phyloP scores from a whole-genome alignment of 2,329 filamentous ascomycete genomes.

The Emericellopsis cladophorae region DNA sequence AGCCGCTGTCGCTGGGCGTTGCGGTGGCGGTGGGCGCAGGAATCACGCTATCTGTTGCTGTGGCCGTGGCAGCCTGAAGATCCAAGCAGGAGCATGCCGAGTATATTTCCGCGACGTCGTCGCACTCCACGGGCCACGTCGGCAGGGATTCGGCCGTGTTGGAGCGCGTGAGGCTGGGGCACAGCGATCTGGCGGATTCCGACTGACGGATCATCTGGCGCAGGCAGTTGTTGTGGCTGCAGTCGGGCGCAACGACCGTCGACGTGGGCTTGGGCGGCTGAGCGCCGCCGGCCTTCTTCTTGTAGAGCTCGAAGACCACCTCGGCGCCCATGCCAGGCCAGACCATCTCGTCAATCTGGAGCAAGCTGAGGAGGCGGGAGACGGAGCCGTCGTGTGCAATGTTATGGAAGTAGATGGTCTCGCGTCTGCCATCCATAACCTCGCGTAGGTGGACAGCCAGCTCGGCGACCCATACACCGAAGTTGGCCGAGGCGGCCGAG shows the following conservation, averaged over 20 bases:
- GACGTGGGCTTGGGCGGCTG: constrained; percentile 6
- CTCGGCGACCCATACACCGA: constrained; percentile 65
- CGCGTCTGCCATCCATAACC: constrained; percentile 25
- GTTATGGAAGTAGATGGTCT: constrained; percentile 54
- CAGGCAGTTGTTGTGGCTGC: constrained; percentile 16
- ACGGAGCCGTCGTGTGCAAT: constrained; percentile 70
- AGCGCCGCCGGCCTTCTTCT: constrained; percentile 14
- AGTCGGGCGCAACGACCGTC: constrained; percentile 8
- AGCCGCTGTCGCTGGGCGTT: constrained; percentile 7
- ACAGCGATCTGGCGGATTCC: constrained; percentile 10
- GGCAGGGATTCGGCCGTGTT: constrained; percentile 5
- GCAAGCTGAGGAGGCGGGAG: constrained; percentile 50
- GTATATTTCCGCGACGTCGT: constrained; percentile 8
- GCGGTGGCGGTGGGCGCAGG: constrained; percentile 2
- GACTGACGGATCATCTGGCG: constrained; percentile 13
- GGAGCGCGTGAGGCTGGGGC: constrained; percentile 7
- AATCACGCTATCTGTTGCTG: neutral
- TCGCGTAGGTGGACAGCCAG: constrained; percentile 52
- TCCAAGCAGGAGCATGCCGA: constrained; percentile 15
- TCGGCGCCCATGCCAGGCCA: constrained; percentile 79
- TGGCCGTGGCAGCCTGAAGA: constrained; percentile 4
- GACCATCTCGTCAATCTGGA: constrained; percentile 66
- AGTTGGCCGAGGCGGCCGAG: constrained; percentile 44
- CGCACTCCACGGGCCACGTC: constrained; percentile 13
- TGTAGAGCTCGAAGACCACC: constrained; percentile 64